Evolutionary conservation across 2,329 filamentous ascomycete species (phyloP), one percentile per base, ranked within the genome.

Genomic region (Fusarium mexicanum): DNA sequence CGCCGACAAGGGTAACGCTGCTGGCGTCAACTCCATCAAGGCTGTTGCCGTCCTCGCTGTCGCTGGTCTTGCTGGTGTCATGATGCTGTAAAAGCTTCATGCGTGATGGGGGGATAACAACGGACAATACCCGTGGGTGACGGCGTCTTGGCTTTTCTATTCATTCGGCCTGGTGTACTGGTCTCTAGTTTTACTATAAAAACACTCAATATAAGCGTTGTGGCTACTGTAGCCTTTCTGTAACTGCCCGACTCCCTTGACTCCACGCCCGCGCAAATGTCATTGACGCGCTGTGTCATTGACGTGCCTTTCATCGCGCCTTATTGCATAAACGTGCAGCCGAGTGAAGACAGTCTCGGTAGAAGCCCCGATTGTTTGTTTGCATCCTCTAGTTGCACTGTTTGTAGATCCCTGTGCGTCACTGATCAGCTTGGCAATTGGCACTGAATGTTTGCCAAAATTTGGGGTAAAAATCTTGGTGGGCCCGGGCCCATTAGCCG

Each of bases 31-130:
- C 46, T 64, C 72, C 7, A 53, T 75, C 55, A 66, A 69, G 61
- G 61, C 62, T 17, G 47, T 66, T 22, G n/a, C 69, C 1, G 72
- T 48, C 6, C 46, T 58, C 11, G 69, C 58, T 22, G 50, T 70
- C 22, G 72, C 72, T 37, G 72, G 61, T 37, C 20, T 75, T 40
- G 64, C 72, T 24, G 72, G 72, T 43, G 43, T 75, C 16, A 67
- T 75, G 46, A 71, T 74, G 66, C 60, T 70, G 18, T 70, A 54
- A 65, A 26, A 14, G 35, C 20, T 31, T 40, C 37, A 33, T 9
- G 24, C 8, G 9, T 20, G n/a, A 37, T 2, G n/a, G 24, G 35
- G 31, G 14, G 1, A 40, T 12, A 17, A 26, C 13, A 43, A 43
- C 10, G 43, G 38, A 54, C 47, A 20, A 61, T 70, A 53, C 41